Conservation (phyloP, 1,139 yeast genomes). For the Suhomyces kunorum region DNA sequence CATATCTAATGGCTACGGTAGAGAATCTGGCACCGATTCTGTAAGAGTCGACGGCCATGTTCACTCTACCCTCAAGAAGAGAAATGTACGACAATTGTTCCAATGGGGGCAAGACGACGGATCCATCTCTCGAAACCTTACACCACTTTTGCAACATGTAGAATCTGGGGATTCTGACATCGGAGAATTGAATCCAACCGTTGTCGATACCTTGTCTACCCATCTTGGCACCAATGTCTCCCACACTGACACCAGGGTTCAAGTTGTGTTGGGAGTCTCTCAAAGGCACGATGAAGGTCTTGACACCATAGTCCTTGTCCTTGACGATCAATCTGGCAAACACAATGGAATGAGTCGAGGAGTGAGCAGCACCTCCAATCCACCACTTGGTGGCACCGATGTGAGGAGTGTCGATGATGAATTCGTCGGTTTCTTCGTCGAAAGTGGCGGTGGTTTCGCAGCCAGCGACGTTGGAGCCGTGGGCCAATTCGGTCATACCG, state of each 20-base stretch:
- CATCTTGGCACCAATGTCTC: conserved; percentile 94
- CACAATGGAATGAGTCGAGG: conserved; percentile 80
- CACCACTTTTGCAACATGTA: conserved; percentile 82
- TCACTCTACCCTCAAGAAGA: conserved; percentile 82
- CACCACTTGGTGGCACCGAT: conserved; percentile 96
- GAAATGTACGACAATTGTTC: conserved; percentile 90
- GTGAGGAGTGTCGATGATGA: conserved; percentile 82
- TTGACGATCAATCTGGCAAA: conserved; percentile 82
- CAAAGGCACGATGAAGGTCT: conserved; percentile 86
- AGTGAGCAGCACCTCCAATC: conserved; percentile 98
- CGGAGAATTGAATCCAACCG: conserved; percentile 90
- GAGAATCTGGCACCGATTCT: conserved; percentile 77
- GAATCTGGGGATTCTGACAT: conserved; percentile 80
- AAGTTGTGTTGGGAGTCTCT: conserved; percentile 72
- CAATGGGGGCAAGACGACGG: conserved; percentile 72
- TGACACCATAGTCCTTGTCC: conserved; percentile 87
- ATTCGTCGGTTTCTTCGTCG: conserved; percentile 64
- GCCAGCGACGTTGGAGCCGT: conserved; percentile 92
- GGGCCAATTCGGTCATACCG: conserved; percentile 93
- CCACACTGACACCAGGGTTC: conserved; percentile 77
- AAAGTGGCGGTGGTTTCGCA: conserved; percentile 89
- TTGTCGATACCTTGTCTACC: conserved; percentile 89
- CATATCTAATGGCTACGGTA: conserved; percentile 85
- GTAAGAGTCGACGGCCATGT: conserved; percentile 84
- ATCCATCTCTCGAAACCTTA: conserved; percentile 68